A percentile compares a stretch with the other conserved stretches of the same genome.
phyloP scores from a whole-genome alignment of 2,329 filamentous ascomycete species.

The Arthrinium phaeospermum region DNA sequence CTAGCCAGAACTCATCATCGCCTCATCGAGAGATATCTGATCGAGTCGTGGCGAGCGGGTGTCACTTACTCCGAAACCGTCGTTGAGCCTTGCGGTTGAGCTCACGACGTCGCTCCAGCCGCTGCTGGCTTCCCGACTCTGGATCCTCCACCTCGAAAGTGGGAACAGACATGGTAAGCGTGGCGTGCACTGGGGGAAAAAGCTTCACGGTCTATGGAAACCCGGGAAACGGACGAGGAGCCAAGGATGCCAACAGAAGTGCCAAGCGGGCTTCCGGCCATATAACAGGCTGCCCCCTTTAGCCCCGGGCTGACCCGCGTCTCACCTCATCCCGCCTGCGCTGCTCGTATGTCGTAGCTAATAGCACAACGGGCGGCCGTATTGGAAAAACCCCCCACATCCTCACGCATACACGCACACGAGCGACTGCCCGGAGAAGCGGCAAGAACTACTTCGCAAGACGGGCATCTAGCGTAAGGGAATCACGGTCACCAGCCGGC shows the following conservation, averaged over 20 bases:
- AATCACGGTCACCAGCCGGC: not conserved
- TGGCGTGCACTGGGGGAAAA: not conserved
- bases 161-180: not conserved
- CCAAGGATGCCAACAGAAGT: not conserved
- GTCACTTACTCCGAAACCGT: not conserved
- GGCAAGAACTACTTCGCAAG: not conserved
- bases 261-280: slow-evolving; percentile 1
- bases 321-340: slow-evolving; percentile 6
- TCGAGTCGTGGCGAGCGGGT: too few species aligned
- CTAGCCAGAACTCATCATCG: not conserved
- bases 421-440: not conserved
- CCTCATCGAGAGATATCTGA: not conserved
- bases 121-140: not conserved
- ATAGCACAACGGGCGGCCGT: not conserved
- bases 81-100: not conserved
- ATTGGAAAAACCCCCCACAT: not conserved
- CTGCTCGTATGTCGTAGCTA: not conserved
- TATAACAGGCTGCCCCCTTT: slow-evolving; percentile 13
- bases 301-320: slow-evolving; percentile 10
- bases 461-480: not conserved
- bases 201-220: not conserved
- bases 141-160: slow-evolving; percentile 5
- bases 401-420: not conserved
- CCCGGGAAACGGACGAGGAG: not conserved
- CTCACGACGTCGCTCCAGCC: slow-evolving; percentile 6